These are phyloP conservation scores for Cryptococcus sp. DNA, from an alignment of 1,284 basidiomycete genomes.

Conservation along the genomic window DNA sequence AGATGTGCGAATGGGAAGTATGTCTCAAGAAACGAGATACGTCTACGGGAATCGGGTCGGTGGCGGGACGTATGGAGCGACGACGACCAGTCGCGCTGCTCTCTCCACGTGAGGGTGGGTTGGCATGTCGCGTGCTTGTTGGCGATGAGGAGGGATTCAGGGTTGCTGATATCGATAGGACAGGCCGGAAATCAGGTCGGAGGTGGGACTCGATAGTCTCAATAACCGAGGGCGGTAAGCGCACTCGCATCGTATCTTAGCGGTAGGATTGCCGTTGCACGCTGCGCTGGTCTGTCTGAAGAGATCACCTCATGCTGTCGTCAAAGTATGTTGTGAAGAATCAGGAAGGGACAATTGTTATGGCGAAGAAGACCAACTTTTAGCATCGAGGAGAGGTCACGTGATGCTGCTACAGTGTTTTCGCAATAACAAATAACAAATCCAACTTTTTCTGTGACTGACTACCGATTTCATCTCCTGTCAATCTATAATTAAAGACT, in stretches of 20 bases:
- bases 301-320: too few relatives aligned
- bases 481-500: too few relatives aligned
- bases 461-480: too few relatives aligned
- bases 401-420: too few relatives aligned
- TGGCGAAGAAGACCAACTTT: constrained; percentile 2
- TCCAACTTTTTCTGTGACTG: too few relatives aligned
- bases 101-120: background rate
- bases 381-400: too few relatives aligned
- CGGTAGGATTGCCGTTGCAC: too few relatives aligned
- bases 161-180: constrained; percentile 7
- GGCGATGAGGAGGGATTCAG: background rate
- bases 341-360: background rate
- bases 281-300: too few relatives aligned
- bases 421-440: too few relatives aligned
- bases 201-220: constrained; percentile 17
- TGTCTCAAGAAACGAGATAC: constrained; percentile 4
- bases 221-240: constrained; percentile 15
- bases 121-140: background rate
- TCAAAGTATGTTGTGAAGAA: too few relatives aligned
- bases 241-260: constrained; percentile 8
- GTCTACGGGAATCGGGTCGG: background rate
- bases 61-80: background rate
- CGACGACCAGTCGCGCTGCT: background rate
- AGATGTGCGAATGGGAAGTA: background rate
- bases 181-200: constrained; percentile 10